These are phyloP conservation scores for Trypanosoma scelopori DNA, from an alignment of 208 protist genomes.

Conservation along the genomic window DNA sequence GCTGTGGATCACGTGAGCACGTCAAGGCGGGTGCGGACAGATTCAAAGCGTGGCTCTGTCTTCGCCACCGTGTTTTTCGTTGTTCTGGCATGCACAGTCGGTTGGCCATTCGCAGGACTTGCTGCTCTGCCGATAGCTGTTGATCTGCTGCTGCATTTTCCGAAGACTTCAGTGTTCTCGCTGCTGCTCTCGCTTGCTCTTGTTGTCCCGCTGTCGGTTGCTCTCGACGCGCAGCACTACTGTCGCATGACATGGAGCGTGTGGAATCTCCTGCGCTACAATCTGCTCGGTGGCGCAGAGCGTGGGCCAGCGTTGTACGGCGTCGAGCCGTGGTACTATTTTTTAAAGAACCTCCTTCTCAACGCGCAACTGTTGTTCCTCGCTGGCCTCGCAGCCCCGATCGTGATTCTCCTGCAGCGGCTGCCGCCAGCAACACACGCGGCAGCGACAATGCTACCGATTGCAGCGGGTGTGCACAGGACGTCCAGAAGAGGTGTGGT, in stretches of 20 bases:
- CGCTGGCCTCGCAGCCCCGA: conserved; percentile 43
- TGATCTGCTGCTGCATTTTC: conserved; percentile 59
- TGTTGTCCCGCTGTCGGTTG: conserved; percentile 22
- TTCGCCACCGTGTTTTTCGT: conserved; percentile 47
- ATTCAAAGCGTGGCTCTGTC: conserved; percentile 12
- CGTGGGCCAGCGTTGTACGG: conserved; percentile 90
- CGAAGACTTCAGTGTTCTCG: conserved; percentile 26
- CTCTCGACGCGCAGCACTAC: conserved; percentile 55
- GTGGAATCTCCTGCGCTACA: conserved; percentile 76
- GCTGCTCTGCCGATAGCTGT: conserved; percentile 78
- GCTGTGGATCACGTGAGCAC: not conserved
- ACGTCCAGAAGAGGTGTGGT: not conserved
- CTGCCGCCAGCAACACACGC: not conserved
- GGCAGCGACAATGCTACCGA: not conserved
- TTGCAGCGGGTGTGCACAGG: not conserved
- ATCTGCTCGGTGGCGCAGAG: conserved; percentile 22
- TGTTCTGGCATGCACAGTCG: conserved; percentile 56
- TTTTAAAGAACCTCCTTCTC: conserved; percentile 91
- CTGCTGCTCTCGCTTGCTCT: conserved; percentile 26
- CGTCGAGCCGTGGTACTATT: conserved; percentile 91
- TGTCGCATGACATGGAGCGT: conserved; percentile 26
- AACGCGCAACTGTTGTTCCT: conserved; percentile 94
- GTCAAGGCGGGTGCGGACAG: too few relatives aligned
- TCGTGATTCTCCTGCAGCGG: conserved; percentile 34
- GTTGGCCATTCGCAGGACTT: conserved; percentile 92